phyloP scores from a whole-genome alignment of 495 filamentous ascomycete genomes.

The Aspergillus sparsus region DNA sequence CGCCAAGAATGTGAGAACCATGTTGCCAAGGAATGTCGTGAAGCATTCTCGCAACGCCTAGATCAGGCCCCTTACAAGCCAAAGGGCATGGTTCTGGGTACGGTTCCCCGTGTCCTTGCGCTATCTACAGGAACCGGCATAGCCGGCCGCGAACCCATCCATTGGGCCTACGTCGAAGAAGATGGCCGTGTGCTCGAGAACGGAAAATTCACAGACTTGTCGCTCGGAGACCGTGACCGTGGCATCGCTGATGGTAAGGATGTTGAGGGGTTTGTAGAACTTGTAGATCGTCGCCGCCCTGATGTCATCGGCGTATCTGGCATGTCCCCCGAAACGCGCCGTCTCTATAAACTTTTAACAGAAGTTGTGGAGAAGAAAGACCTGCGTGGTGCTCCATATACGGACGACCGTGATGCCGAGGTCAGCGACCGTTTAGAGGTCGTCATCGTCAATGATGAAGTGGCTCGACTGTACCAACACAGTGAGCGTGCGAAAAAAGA shows the following conservation, averaged over 20 bases:
- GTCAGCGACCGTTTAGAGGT: constrained; percentile 77
- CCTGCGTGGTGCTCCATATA: constrained; percentile 71
- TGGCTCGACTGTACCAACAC: constrained; percentile 89
- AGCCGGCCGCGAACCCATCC: constrained; percentile 72
- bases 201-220: constrained; percentile 79
- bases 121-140: constrained; percentile 78
- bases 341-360: constrained; percentile 75
- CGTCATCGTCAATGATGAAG: constrained; percentile 91
- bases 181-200: constrained; percentile 85
- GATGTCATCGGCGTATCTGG: constrained; percentile 90
- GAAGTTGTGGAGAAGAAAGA: constrained; percentile 72
- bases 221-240: constrained; percentile 67
- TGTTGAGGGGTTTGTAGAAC: constrained; percentile 66
- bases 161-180: constrained; percentile 91
- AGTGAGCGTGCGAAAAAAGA: constrained; percentile 79
- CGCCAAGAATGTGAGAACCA: constrained; percentile 89
- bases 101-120: constrained; percentile 80
- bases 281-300: constrained; percentile 73
- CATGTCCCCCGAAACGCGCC: constrained; percentile 85
- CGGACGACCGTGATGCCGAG: constrained; percentile 60
- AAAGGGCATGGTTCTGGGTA: constrained; percentile 87
- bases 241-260: constrained; percentile 60
- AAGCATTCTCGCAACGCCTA: constrained; percentile 80
- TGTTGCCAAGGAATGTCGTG: constrained; percentile 76
- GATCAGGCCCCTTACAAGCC: constrained; percentile 97